phyloP scores from a whole-genome alignment of 768 basidiomycete genomes.

The Cystobasidium tubakii region DNA sequence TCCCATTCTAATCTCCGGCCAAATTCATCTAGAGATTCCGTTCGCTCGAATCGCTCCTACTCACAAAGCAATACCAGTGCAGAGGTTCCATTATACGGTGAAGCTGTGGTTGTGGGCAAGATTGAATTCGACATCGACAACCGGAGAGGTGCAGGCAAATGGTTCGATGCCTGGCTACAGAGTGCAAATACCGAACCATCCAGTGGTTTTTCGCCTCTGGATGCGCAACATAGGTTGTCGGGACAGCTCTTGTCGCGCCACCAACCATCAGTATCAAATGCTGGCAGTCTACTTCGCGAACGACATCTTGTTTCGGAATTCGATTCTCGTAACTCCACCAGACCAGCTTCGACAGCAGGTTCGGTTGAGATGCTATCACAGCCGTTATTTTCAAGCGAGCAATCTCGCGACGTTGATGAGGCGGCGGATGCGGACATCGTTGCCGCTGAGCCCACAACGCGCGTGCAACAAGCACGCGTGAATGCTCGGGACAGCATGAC shows the following conservation, averaged over 20 bases:
- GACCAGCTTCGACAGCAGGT: neutral
- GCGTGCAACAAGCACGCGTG: too few relatives aligned
- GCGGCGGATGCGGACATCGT: neutral
- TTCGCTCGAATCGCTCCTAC: conserved; percentile 10
- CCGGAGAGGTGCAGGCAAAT: conserved; percentile 53
- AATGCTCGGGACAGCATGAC: neutral
- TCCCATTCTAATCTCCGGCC: neutral
- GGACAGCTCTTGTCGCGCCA: neutral
- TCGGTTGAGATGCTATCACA: neutral
- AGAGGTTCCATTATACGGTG: conserved; percentile 35
- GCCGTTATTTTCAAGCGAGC: neutral
- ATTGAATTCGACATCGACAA: conserved; percentile 91
- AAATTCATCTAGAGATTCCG: conserved; percentile 4
- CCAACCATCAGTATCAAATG: neutral
- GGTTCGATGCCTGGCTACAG: conserved; percentile 43
- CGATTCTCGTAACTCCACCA: neutral
- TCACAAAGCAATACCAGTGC: conserved; percentile 2
- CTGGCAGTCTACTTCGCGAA: neutral
- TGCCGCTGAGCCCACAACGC: too few relatives aligned
- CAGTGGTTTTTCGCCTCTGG: neutral
- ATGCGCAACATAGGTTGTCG: neutral
- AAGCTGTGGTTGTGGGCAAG: conserved; percentile 66
- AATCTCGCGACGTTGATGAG: neutral
- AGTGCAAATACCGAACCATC: neutral
- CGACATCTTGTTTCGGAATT: neutral